A percentile compares a stretch with the other conserved stretches of the same genome.
phyloP scores from a whole-genome alignment of 805 yeast species.

The Ogataea wickerhamii region DNA sequence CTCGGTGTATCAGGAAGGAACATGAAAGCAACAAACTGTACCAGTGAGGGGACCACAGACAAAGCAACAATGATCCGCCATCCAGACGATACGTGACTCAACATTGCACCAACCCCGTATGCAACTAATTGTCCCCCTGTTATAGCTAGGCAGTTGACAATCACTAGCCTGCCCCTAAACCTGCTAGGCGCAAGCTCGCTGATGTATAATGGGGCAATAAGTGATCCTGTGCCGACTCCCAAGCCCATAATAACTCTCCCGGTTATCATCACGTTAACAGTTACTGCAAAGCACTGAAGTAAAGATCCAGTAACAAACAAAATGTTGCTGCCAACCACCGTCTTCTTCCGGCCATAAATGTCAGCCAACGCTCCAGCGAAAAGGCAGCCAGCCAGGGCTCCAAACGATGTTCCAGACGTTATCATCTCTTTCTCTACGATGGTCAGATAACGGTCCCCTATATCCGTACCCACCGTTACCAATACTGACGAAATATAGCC shows the following conservation, averaged over 20 bases:
- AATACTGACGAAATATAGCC: slow-evolving; percentile 57
- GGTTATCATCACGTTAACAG: slow-evolving; percentile 47
- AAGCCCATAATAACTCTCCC: slow-evolving; percentile 53
- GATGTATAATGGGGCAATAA: slow-evolving; percentile 52
- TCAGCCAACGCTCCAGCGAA: slow-evolving; percentile 50
- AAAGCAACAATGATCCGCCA: slow-evolving; percentile 52
- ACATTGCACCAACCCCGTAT: slow-evolving; percentile 49
- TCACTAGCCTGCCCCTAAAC: slow-evolving; percentile 50
- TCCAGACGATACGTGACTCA: slow-evolving; percentile 40
- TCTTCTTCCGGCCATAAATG: slow-evolving; percentile 43
- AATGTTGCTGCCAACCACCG: slow-evolving; percentile 44
- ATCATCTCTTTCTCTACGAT: slow-evolving; percentile 48
- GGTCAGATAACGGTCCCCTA: slow-evolving; percentile 36
- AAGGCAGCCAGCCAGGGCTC: slow-evolving; percentile 50
- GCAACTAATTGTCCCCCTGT: slow-evolving; percentile 58
- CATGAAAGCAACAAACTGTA: slow-evolving; percentile 44
- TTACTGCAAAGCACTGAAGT: slow-evolving; percentile 41
- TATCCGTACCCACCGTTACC: slow-evolving; percentile 48
- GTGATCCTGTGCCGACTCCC: slow-evolving; percentile 55
- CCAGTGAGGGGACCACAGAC: slow-evolving; percentile 48
- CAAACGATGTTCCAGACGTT: slow-evolving; percentile 53
- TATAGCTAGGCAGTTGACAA: slow-evolving; percentile 49
- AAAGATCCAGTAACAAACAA: slow-evolving; percentile 48
- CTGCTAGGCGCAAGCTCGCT: slow-evolving; percentile 52
- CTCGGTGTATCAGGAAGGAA: slow-evolving; percentile 56